A percentile compares a stretch with the other conserved stretches of the same genome.
Conservation (phyloP, 148 eudicot species). For the Fagopyrum tataricum region DNA sequence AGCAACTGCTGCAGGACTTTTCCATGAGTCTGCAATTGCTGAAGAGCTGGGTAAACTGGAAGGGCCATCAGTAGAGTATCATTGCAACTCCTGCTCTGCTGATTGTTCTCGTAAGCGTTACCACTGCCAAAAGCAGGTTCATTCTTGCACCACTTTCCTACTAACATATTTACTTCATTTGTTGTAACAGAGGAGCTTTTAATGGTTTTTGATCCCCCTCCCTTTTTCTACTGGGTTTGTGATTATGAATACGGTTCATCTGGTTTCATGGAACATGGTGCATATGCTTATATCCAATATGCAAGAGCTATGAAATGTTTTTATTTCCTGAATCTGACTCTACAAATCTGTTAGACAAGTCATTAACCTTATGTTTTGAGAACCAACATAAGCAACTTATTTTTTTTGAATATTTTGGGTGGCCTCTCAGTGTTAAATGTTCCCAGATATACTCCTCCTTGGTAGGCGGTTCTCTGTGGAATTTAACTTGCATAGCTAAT, state of each 20-base stretch:
- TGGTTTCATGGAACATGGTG: background rate
- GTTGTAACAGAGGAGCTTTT: background rate
- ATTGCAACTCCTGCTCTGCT: slow-evolving; percentile 96
- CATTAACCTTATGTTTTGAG: background rate
- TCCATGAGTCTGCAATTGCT: slow-evolving; percentile 67
- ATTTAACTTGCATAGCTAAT: background rate
- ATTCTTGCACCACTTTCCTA: slow-evolving; percentile 15
- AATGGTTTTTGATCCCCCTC: background rate
- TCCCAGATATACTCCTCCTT: background rate
- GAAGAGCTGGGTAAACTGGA: slow-evolving; percentile 75
- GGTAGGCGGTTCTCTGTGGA: background rate
- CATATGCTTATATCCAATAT: background rate
- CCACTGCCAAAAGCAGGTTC: slow-evolving; percentile 97
- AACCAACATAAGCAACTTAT: background rate
- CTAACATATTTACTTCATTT: background rate
- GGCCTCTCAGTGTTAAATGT: background rate
- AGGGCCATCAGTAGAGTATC: slow-evolving; percentile 93
- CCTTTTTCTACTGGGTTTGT: background rate
- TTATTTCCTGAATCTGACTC: background rate
- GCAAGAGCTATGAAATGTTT: background rate
- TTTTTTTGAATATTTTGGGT: background rate
- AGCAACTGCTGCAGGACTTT: slow-evolving; percentile 45
- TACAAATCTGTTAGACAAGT: background rate
- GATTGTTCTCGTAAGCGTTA: slow-evolving; percentile 98
- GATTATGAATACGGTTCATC: background rate